Evolutionary conservation across 352 stramenopile genomes (phyloP).

Genomic region (Pythium aristosporum): DNA sequence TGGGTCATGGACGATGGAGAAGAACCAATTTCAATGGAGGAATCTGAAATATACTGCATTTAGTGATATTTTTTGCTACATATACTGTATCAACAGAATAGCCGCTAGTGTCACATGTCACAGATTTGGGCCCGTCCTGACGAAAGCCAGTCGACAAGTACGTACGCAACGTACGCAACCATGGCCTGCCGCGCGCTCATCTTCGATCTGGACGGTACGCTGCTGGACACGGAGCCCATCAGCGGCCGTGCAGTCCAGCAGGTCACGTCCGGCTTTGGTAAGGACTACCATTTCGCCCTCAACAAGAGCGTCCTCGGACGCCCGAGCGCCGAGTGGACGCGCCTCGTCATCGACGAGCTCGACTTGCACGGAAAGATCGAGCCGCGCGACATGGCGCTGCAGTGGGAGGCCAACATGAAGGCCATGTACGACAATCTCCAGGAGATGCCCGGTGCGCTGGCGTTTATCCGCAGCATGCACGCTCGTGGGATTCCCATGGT

Average conservation of each 20-base stretch:
- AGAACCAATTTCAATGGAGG: too few relatives aligned
- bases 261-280: slow-evolving; percentile 53
- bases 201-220: slow-evolving; percentile 83
- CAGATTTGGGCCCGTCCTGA: slow-evolving; percentile 1
- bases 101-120: slow-evolving; percentile 19
- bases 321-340: slow-evolving; percentile 66
- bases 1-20: too few relatives aligned
- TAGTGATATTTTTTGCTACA: too few relatives aligned
- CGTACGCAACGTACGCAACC: neutral
- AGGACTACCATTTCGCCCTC: slow-evolving; percentile 53
- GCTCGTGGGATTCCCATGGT: slow-evolving; percentile 51
- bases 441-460: slow-evolving; percentile 51
- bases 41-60: slow-evolving; percentile 17
- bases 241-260: slow-evolving; percentile 60
- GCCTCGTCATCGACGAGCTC: slow-evolving; percentile 64
- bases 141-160: neutral
- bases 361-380: slow-evolving; percentile 39
- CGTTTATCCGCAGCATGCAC: slow-evolving; percentile 48
- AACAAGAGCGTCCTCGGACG: slow-evolving; percentile 78
- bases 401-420: slow-evolving; percentile 63
- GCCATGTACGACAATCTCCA: slow-evolving; percentile 53
- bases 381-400: slow-evolving; percentile 52
- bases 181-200: slow-evolving; percentile 35
- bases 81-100: slow-evolving; percentile 14
- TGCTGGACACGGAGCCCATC: slow-evolving; percentile 80